Conservation (phyloP, 2,329 filamentous ascomycete species). For the Nigrospora oryzae region DNA sequence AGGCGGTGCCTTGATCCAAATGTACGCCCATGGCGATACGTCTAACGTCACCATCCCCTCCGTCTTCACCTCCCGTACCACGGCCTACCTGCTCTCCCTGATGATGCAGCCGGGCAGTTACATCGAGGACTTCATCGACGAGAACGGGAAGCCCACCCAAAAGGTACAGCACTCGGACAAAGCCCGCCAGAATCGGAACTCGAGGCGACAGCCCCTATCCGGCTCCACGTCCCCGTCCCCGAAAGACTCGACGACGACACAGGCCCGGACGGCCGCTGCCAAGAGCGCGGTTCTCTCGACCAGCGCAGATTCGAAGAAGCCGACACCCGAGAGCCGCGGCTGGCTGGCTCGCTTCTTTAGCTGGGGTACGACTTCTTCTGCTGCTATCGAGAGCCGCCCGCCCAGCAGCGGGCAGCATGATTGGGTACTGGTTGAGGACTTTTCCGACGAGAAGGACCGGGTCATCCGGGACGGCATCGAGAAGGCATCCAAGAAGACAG, state of each 20-base stretch:
- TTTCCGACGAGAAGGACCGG: constrained; percentile 46
- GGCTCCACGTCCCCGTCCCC: constrained; percentile 14
- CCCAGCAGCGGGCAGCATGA: constrained; percentile 67
- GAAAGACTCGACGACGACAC: constrained; percentile 17
- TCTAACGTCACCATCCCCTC: constrained; percentile 92
- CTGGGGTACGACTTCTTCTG: constrained; percentile 19
- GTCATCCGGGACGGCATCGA: constrained; percentile 31
- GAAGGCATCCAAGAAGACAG: constrained; percentile 24
- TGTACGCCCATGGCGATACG: constrained; percentile 96
- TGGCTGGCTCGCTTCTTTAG: constrained; percentile 39
- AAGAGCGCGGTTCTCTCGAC: constrained; percentile 13
- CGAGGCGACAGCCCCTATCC: constrained; percentile 15
- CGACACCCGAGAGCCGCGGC: constrained; percentile 14
- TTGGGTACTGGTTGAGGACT: constrained; percentile 63
- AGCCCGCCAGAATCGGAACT: constrained; percentile 24
- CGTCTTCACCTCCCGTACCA: constrained; percentile 90
- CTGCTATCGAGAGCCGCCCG: constrained; percentile 44
- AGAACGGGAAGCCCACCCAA: constrained; percentile 48
- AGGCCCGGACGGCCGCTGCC: constrained; percentile 12
- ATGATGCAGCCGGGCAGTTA: constrained; percentile 66
- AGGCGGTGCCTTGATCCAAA: constrained; percentile 83
- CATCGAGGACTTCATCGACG: constrained; percentile 50
- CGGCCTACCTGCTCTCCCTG: constrained; percentile 84
- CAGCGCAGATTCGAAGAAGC: constrained; percentile 11
- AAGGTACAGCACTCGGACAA: constrained; percentile 43